Base-by-base conservation (phyloP, 2,329 filamentous ascomycete genomes). In the Cordyceps pruinosa region DNA sequence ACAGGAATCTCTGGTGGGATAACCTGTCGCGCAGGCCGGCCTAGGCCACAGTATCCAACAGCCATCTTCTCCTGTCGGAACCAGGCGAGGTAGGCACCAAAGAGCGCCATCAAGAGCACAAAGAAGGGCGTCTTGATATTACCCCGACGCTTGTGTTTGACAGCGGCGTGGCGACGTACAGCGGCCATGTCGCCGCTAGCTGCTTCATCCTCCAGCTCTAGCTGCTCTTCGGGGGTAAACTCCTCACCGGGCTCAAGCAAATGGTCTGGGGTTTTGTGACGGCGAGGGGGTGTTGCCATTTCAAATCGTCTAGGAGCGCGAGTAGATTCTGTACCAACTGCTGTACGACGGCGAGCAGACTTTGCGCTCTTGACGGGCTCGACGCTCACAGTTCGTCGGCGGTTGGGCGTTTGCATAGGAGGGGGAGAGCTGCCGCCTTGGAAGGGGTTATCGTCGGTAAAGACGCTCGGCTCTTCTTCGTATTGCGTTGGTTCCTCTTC, bases 21-120 rank as follows among this genome's bases (percentile, higher is more conserved):
- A 30, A 84, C 67, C 61, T 76, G 67, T 32, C 73, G 76, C 2
- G 78, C 82, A 48, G 83, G 77, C 54, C 86, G 83, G 25, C 88
- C 94, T 54, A 96, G 82, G 13, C 92, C 91, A 69, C 94, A 99
- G 68, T 96, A 99, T 34, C 95, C 94, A 21, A 97, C 90, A 17
- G 90, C 88, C n/a, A 96, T 77, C 78, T 97, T 97, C 72, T 99
- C 94, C 68, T 96, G 90, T 49, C 93, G 81, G 76, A 92, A 99
- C 82, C 92, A 94, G 9, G 83, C 83, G 30, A 80, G 87, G 61
- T 96, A 90, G 1, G 87, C 84, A 32, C 81, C 81, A 7, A 94
- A 70, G 10, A 94, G 73, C 0, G 87, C 85, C 21, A 88, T 68
- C 3, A 93, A 69, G 2, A 97, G 77, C 6, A 91, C 82, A 69